Base-by-base conservation (phyloP, 371 early-diverging fungal species). In the Lichtheimia ramosa region DNA sequence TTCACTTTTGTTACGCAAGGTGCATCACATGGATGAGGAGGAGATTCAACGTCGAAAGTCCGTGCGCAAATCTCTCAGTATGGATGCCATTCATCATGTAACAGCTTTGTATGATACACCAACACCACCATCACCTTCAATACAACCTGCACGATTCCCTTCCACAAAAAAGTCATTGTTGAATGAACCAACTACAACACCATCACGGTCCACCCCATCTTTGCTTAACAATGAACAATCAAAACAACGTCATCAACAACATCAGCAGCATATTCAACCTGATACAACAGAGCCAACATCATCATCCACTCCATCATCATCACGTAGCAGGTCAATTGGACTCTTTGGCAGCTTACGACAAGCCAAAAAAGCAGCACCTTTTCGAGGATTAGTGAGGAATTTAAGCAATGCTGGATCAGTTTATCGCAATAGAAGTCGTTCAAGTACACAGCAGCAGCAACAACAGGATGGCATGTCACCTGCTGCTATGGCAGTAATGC, bases 291-390 rank as follows among this genome's bases (percentile, higher is more conserved):
- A 34, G 34, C 10, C 34, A 34, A 34, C 34, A 34, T 8, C 34
- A 34, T 34, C 34, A 34, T 34, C 34, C 34, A 8, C 34, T 34
- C 10, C 46, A 18, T 16, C 46, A 18, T 8, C 46, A 5, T 6
- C 18, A 46, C 21, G 18, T 21, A 46, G 16, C 46, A 42, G 48
- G 15, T 34, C 43, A 13, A 57, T 68, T 13, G 63, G 68, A 5
- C 39, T 68, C 27, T 68, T 68, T 57, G 63, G 63, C n/a, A 68
- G 68, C 49, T 56, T 68, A 13, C 63, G 68, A 39, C 68, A 68
- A 48, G 63, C 63, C 23, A 68, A 61, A 48, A 46, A 62, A 51
- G 28, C 54, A 23, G n/a, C 51, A 10, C 52, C 65, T 15, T 51
- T 68, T 21, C 63, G 63, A 1, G 68, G 68, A 15, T 49, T 68